Percentiles rank a stretch among this genome's conserved stretches.
Evolutionary conservation across 78 protist species (phyloP).

Genomic region (Pigoraptor vietnamica): DNA sequence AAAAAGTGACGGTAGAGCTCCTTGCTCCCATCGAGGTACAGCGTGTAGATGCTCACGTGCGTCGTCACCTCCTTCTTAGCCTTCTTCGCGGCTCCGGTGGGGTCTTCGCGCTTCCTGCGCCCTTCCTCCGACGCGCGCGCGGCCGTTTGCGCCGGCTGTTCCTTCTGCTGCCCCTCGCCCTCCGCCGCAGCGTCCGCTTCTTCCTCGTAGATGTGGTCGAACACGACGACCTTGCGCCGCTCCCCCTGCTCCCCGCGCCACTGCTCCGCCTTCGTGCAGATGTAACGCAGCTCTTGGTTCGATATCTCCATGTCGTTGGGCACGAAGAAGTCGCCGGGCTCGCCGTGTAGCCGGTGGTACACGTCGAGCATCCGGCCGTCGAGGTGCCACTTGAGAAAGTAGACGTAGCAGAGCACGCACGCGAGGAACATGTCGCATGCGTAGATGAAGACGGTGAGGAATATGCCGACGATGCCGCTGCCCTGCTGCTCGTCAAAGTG

Average conservation of each 20-base stretch:
- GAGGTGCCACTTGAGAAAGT: slow-evolving; percentile 10
- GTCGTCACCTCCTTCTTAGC: neutral
- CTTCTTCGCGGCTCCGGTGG: no score
- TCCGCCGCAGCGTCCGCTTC: neutral
- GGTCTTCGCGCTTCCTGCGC: no score
- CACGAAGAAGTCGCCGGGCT: neutral
- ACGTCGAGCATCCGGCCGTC: slow-evolving; percentile 25
- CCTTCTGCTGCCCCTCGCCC: neutral
- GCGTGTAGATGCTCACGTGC: neutral
- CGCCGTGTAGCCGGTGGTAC: slow-evolving; percentile 18
- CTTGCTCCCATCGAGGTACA: neutral
- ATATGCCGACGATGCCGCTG: slow-evolving; percentile 1
- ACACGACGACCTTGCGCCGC: slow-evolving; percentile 12
- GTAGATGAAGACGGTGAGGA: neutral
- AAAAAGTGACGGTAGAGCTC: slow-evolving; percentile 10
- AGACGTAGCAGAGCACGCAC: neutral
- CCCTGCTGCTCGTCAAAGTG: neutral
- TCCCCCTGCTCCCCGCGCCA: slow-evolving; percentile 15
- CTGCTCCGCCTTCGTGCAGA: neutral
- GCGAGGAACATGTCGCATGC: neutral
- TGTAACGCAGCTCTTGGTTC: neutral
- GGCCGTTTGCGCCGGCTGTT: neutral
- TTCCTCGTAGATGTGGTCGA: neutral
- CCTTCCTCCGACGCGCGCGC: neutral
- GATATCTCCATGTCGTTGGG: slow-evolving; percentile 20